Conservation (phyloP, 1,139 yeast genomes). For the Debaryomyces udenii region DNA sequence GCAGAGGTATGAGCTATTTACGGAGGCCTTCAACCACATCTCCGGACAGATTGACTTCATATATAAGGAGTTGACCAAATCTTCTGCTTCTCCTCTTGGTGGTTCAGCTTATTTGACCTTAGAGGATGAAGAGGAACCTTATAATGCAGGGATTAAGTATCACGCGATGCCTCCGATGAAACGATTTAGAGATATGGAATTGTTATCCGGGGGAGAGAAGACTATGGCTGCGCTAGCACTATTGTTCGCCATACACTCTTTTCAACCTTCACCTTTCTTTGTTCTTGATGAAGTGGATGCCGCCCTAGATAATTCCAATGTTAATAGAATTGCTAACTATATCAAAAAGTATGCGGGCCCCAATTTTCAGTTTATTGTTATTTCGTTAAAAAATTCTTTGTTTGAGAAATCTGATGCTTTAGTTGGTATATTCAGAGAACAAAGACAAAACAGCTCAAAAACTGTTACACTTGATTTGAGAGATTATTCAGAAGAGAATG, state of each 20-base stretch:
- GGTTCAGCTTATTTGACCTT: slow-evolving; percentile 90
- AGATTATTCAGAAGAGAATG: slow-evolving; percentile 54
- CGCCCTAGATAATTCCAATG: slow-evolving; percentile 90
- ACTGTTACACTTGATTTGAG: slow-evolving; percentile 76
- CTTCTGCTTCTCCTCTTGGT: slow-evolving; percentile 71
- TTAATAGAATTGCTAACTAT: slow-evolving; percentile 80
- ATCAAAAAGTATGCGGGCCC: slow-evolving; percentile 78
- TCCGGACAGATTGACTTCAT: slow-evolving; percentile 71
- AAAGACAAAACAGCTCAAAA: slow-evolving; percentile 70
- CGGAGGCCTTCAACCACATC: slow-evolving; percentile 76
- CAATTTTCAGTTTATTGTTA: slow-evolving; percentile 88
- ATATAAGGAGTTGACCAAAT: slow-evolving; percentile 85
- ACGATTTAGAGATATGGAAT: slow-evolving; percentile 89
- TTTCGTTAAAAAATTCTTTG: slow-evolving; percentile 83
- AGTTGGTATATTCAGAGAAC: slow-evolving; percentile 93
- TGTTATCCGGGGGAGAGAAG: slow-evolving; percentile 94
- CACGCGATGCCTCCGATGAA: slow-evolving; percentile 98
- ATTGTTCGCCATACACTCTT: slow-evolving; percentile 87
- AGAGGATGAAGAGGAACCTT: slow-evolving; percentile 92
- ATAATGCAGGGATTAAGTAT: slow-evolving; percentile 77
- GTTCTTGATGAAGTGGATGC: slow-evolving; percentile 97
- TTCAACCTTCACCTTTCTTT: slow-evolving; percentile 93
- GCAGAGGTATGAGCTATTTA: slow-evolving; percentile 63
- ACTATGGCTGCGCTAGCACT: slow-evolving; percentile 95
- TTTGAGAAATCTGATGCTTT: slow-evolving; percentile 88